Evolutionary conservation across 2,329 filamentous ascomycete species (phyloP).

Genomic region (Diaporthe caulivora): DNA sequence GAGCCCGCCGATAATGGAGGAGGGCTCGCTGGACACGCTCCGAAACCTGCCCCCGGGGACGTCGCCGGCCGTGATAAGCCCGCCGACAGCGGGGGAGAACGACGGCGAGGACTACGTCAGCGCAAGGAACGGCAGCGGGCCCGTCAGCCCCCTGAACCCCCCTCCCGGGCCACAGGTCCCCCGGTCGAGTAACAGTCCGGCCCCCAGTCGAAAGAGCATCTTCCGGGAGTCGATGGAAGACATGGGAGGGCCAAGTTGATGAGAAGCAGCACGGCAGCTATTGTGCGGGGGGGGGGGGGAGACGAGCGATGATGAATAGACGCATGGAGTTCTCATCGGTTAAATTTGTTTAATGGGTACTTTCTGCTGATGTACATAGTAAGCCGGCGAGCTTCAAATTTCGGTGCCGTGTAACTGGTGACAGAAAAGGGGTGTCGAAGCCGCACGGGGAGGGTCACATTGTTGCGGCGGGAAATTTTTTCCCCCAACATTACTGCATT

Average conservation of each 20-base stretch:
- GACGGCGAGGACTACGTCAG: constrained; percentile 46
- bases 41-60: constrained; percentile 33
- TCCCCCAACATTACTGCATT: background rate
- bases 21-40: constrained; percentile 24
- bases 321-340: constrained; percentile 16
- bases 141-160: constrained; percentile 36
- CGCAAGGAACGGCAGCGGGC: constrained; percentile 38
- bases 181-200: constrained; percentile 30
- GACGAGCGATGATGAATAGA: constrained; percentile 6
- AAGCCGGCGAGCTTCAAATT: background rate
- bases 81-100: constrained; percentile 43
- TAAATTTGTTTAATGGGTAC: background rate
- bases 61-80: constrained; percentile 44
- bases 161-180: constrained; percentile 34
- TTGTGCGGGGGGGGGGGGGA: no score
- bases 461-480: no score
- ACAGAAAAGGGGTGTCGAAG: background rate
- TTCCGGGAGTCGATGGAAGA: constrained; percentile 58
- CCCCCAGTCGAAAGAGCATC: constrained; percentile 52
- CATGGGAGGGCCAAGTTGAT: constrained; percentile 44
- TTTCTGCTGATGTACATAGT: constrained; percentile 8
- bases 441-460: background rate
- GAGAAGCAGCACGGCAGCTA: background rate
- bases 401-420: background rate
- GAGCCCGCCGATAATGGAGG: constrained; percentile 29